Evolutionary conservation across 208 protist genomes (phyloP), one percentile per base, ranked within the genome.

Genomic region (Chromosphaera perkinsii): DNA sequence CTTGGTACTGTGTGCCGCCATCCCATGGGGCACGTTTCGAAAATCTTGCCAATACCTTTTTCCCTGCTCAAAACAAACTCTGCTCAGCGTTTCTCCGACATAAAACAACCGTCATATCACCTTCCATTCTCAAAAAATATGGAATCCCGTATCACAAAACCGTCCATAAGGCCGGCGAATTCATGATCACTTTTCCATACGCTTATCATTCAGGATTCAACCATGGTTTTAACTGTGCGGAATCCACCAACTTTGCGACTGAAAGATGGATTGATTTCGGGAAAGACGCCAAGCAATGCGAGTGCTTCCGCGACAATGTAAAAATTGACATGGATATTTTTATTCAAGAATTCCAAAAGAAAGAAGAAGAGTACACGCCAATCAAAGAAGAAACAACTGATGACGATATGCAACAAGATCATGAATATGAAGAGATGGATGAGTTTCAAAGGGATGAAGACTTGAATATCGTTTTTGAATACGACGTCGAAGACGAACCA

Each of bases 181-280:
- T 75, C 27, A 75, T 75, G 59, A 65, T 75, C 42, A 75, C 70
- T 9, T 75, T 75, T 37, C 70, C 70, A 4, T 40, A 26, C 47
- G 57, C 59, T 4, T 74, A 74, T 49, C 69, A 74, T 35, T 37
- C 69, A 17, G 70, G 70, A 1, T 75, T 69, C 43, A 75, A 75
- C 62, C 60, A 56, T 33, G 70, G 70, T 24, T 52, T 69, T 24
- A 75, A 75, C 43, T 63, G 49, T 43, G 70, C 70, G 12, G 70
- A 75, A 52, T 51, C 70, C 37, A 61, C 51, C 1, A 75, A 75
- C 62, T 75, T 75, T 69, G 70, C 61, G 12, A 22, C 35, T 4
- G 68, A 73, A 14, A 2, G 51, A 5, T 73, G 68, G 61, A 32
- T 67, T 58, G 61, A 48, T 58, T 40, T 37, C 14, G 9, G 9